Percentiles rank a stretch among this genome's conserved stretches.
Evolutionary conservation across 164 flowering plant species (phyloP).

Genomic region (Houttuynia cordata): DNA sequence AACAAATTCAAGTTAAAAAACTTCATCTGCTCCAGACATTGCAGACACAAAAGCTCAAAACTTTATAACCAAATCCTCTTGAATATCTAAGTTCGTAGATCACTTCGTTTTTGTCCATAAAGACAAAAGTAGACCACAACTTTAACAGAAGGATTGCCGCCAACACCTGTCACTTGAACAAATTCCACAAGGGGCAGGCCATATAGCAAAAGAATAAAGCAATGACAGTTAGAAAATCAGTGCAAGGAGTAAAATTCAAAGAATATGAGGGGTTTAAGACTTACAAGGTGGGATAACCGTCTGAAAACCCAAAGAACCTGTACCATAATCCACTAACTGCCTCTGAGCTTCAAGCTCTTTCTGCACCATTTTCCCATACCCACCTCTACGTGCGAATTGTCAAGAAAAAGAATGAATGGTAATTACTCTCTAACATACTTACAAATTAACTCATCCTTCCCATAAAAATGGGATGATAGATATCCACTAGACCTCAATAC

Average conservation of each 20-base stretch:
- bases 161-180: not conserved
- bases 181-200: not conserved
- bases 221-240: not conserved
- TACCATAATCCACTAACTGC: conserved; percentile 87
- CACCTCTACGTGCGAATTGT: conserved; percentile 79
- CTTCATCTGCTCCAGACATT: too few species aligned
- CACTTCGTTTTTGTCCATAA: not conserved
- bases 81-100: too few species aligned
- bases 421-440: not conserved
- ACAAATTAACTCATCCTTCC: not conserved
- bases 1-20: too few species aligned
- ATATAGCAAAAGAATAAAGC: not conserved
- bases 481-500: too few species aligned
- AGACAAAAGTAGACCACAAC: not conserved
- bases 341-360: conserved; percentile 86
- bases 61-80: too few species aligned
- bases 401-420: conserved; percentile 23
- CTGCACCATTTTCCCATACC: conserved; percentile 95
- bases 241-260: not conserved
- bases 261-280: conserved; percentile 14
- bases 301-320: conserved; percentile 76
- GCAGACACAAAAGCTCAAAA: too few species aligned
- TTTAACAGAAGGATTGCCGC: not conserved
- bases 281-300: conserved; percentile 60
- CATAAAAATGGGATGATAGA: not conserved